Evolutionary conservation across 257 asterid species (phyloP), one percentile per base, ranked within the genome.

Genomic region (Solanum chiquidenum): DNA sequence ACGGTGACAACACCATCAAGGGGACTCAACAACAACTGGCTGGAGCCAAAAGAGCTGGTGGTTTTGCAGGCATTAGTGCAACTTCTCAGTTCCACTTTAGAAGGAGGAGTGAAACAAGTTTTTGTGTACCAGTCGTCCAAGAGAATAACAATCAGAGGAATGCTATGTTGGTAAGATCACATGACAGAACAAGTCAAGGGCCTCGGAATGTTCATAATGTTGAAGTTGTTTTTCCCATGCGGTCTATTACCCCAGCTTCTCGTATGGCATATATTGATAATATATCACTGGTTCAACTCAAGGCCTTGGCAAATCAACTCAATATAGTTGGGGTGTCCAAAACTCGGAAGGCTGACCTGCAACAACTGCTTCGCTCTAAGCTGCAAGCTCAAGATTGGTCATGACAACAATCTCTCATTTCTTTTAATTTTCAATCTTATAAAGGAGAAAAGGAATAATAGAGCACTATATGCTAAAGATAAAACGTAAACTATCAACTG

Each of bases 291-390:
- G 80, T 3, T 11, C 46, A 90, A 42, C 93, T 94, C 86, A 89
- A 33, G 87, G 88, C 35, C 86, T 80, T 92, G 37, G 94, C 94
- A 14, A 92, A 87, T 89, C 87, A 42, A n/a, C 92, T 49, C 83
- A 88, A 90, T 7, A 2, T 90, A 86, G 90, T 14, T 77, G 66
- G 89, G 27, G 91, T 88, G 86, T 85, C 68, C 12, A 87, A 79
- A 34, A 91, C 75, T 55, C 86, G 20, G 85, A 93, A 90, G 89
- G 80, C 83, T 18, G 90, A 87, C 25, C 87, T 94, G 87, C 84
- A n/a, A 69, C 29, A 86, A 89, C 74, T 18, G 46, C 91, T 92
- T 23, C 42, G 3, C 25, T 64, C 58, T 29, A 34, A 73, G 66
- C 83, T 64, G 33, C 62, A 14, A 46, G 55, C 18, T 27, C 85